These are phyloP conservation scores for Rhododendron griersonianum DNA, from an alignment of 148 eudicot species.

Conservation along the genomic window DNA sequence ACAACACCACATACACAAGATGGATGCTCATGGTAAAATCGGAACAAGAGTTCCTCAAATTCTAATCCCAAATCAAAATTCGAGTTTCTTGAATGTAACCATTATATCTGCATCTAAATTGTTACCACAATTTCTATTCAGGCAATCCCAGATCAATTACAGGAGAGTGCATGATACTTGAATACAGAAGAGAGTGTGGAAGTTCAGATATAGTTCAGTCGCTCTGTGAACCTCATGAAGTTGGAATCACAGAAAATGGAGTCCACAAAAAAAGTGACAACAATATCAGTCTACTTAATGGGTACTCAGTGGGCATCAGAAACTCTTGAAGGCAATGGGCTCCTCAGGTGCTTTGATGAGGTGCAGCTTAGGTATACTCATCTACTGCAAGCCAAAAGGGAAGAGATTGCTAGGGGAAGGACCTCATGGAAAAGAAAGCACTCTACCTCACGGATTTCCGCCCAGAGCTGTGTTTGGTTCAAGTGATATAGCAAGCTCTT, in stretches of 20 bases:
- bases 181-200: slow-evolving; percentile 70
- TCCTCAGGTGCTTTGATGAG: too few species aligned
- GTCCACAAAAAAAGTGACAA: slow-evolving; percentile 12
- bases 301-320: too few species aligned
- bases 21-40: slow-evolving; percentile 14
- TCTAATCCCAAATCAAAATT: neutral
- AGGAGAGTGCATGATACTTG: slow-evolving; percentile 45
- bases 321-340: too few species aligned
- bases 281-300: too few species aligned
- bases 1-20: slow-evolving; percentile 11
- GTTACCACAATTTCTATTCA: neutral
- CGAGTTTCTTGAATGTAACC: neutral
- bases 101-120: neutral
- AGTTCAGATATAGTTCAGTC: slow-evolving; percentile 57
- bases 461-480: neutral
- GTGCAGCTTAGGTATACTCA: too few species aligned
- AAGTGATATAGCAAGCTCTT: neutral
- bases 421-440: slow-evolving; percentile 54
- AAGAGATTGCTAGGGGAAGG: slow-evolving; percentile 64
- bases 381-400: neutral
- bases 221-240: slow-evolving; percentile 40
- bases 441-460: slow-evolving; percentile 8
- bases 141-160: slow-evolving; percentile 48
- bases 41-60: neutral
- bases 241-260: slow-evolving; percentile 21